These are phyloP conservation scores for Knoxdaviesia proteae DNA, from an alignment of 2,329 filamentous ascomycete species.

Conservation along the genomic window DNA sequence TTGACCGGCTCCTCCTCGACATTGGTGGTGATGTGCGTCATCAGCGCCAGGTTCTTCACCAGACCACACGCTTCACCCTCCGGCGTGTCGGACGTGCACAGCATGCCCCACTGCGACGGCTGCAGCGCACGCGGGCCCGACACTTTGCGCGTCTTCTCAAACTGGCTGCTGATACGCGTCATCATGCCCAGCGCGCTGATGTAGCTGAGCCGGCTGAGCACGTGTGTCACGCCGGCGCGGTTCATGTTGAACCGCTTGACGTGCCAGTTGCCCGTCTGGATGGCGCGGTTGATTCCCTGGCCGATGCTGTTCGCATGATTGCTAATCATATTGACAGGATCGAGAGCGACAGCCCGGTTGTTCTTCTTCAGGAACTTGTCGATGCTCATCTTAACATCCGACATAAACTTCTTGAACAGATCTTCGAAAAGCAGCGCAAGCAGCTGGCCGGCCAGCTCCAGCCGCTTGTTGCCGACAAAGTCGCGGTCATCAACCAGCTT, in stretches of 20 bases:
- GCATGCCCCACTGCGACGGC: conserved; percentile 94
- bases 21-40: conserved; percentile 98
- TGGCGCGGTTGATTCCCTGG: conserved; percentile 81
- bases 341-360: conserved; percentile 70
- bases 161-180: conserved; percentile 95
- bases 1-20: conserved; percentile 82
- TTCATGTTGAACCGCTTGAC: conserved; percentile 99
- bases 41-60: conserved; percentile 92
- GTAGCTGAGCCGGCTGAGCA: conserved; percentile 85
- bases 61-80: conserved; percentile 97
- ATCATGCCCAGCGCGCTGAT: conserved; percentile 98
- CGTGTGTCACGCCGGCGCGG: conserved; percentile 85
- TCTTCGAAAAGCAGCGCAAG: conserved; percentile 90
- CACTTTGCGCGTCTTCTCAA: conserved; percentile 95
- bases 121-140: conserved; percentile 88
- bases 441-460: conserved; percentile 88
- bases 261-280: conserved; percentile 95
- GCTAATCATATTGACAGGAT: conserved; percentile 67
- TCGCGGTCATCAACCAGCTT: conserved; percentile 88
- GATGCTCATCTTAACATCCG: conserved; percentile 75
- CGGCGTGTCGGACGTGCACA: conserved; percentile 90
- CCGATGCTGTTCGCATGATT: conserved; percentile 77
- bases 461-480: conserved; percentile 91
- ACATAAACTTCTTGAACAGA: conserved; percentile 87
- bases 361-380: conserved; percentile 93